A percentile compares a stretch with the other conserved stretches of the same genome.
Conservation (phyloP, 2,329 filamentous ascomycete genomes). For the Fusarium stilboides region DNA sequence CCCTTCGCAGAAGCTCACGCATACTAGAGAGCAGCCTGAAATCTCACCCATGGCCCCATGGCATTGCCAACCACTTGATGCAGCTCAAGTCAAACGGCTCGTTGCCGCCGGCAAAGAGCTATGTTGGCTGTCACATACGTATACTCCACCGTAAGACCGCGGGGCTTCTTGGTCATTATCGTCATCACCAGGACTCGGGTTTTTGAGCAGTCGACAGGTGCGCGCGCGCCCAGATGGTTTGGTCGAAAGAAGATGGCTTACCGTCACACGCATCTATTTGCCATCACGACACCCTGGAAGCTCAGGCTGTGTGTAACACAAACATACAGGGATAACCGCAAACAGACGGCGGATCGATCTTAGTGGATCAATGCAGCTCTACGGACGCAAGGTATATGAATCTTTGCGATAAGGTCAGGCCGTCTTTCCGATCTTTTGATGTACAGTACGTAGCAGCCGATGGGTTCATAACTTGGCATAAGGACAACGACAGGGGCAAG, state of each 20-base stretch:
- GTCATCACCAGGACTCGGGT: conserved; percentile 2
- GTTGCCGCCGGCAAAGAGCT: conserved; percentile 42
- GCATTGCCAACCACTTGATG: conserved; percentile 12
- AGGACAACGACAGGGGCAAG: background rate
- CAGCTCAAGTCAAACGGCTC: conserved; percentile 9
- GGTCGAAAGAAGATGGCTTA: conserved; percentile 10
- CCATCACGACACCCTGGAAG: conserved; percentile 35
- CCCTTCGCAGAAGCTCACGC: conserved; percentile 18
- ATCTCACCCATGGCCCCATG: conserved; percentile 22
- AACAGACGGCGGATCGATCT: conserved; percentile 43
- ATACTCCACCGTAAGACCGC: conserved; percentile 39
- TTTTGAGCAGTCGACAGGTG: background rate
- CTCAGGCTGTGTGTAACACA: conserved; percentile 42
- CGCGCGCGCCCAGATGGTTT: conserved; percentile 1
- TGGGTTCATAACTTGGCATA: conserved; percentile 18
- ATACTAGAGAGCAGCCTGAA: conserved; percentile 14
- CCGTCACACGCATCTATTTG: conserved; percentile 25
- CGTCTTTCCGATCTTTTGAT: conserved; percentile 28
- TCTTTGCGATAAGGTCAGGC: conserved; percentile 40
- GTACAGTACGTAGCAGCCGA: conserved; percentile 5
- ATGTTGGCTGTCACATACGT: conserved; percentile 32
- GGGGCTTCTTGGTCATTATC: conserved; percentile 12
- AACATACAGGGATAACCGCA: conserved; percentile 43
- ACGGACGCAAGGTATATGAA: conserved; percentile 30
- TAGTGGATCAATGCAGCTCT: conserved; percentile 41